Conservation (phyloP, 2,329 filamentous ascomycete species). For the Pochonia chlamydosporia region DNA sequence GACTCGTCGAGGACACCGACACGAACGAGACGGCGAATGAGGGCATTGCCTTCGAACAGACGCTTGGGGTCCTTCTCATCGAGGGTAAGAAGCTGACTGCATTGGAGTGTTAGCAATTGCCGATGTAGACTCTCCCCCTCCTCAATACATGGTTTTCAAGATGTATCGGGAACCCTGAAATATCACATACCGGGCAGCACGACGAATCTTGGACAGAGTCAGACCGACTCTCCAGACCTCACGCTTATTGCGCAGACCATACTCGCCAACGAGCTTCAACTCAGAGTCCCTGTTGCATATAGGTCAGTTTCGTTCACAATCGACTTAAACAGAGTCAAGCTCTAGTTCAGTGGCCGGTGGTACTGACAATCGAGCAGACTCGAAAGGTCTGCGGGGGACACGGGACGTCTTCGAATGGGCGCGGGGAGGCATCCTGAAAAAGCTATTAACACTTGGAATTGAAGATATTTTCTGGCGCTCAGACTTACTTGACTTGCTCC, state of each 20-base stretch:
- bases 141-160: too few relatives aligned
- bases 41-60: conserved; percentile 99
- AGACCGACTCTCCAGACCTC: conserved; percentile 99
- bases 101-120: conserved; percentile 17
- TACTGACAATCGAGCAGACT: conserved; percentile 99
- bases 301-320: conserved; percentile 68
- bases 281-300: conserved; percentile 80
- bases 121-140: background rate
- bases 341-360: conserved; percentile 93
- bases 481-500: conserved; percentile 35
- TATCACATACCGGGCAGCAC: conserved; percentile 85
- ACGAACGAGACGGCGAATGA: conserved; percentile 99
- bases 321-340: conserved; percentile 98
- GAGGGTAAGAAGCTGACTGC: conserved; percentile 97
- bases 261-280: conserved; percentile 99
- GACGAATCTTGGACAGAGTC: conserved; percentile 99
- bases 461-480: conserved; percentile 8
- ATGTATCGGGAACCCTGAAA: background rate
- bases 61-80: conserved; percentile 99
- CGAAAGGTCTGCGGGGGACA: conserved; percentile 96
- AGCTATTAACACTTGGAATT: conserved; percentile 20
- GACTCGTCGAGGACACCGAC: conserved; percentile 99
- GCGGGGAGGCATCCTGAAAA: conserved; percentile 35
- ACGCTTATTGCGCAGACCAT: conserved; percentile 99
- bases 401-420: conserved; percentile 99